Evolutionary conservation across 345 rosid species (phyloP), one percentile per base, ranked within the genome.

Genomic region (Acer campestre): DNA sequence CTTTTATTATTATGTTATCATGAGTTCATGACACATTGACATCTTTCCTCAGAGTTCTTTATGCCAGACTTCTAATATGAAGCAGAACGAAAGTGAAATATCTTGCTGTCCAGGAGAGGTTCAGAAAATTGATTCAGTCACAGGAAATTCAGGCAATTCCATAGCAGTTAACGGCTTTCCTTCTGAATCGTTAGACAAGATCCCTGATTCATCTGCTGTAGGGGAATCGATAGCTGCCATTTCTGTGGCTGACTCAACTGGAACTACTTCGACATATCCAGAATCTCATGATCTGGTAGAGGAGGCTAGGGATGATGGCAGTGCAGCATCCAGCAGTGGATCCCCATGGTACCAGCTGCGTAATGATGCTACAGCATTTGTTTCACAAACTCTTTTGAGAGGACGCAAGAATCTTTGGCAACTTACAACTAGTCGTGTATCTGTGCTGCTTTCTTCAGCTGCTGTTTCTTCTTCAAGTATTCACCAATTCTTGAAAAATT

Each of bases 401-500:
- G 99, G 99, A 70, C 84, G 98, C 23, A 93, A 87, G 85, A 93
- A 94, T 89, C 94, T 97, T 78, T 97, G 99, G 99, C 98, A 94
- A 76, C 98, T 97, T 77, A 94, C 90, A 38, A 91, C 99, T 71
- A 97, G 98, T 86, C 89, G 98, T 68, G 81, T 93, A 64, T 93
- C 95, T 68, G 99, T 94, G 61, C 84, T 97, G 87, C 97, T 97
- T 82, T 97, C 98, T 81, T 89, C 98, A 75, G 84, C 92, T 72
- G 90, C 91, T 77, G 90, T 82, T 84, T 82, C 89, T 80, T 91
- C 98, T 46, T 91, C 89, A 64, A 97, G 99, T 88, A 93, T 93
- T 81, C 98, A 94, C 81, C 98, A 97, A 82, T 97, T 93, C 85
- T 89, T 97, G 84, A 94, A 91, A 85, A 91, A 86, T 77, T 93